Conservation (phyloP, 805 yeast genomes). For the Starmerella ratchasimensis region DNA sequence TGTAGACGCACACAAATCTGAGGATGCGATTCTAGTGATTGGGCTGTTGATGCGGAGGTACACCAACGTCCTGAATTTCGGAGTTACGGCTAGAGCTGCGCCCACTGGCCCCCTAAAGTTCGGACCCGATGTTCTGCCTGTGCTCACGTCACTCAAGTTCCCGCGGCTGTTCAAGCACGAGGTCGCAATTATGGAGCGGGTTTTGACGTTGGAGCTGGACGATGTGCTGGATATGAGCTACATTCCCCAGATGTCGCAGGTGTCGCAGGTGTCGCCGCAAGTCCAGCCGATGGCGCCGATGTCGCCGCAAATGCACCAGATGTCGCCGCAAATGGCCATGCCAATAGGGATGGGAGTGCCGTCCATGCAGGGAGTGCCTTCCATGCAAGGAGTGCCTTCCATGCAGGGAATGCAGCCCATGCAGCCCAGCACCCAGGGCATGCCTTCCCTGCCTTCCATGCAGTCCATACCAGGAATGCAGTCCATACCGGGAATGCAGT, state of each 20-base stretch:
- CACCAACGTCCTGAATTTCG: not conserved
- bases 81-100: slow-evolving; percentile 10
- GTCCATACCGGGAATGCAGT: too few species aligned
- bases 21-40: slow-evolving; percentile 12
- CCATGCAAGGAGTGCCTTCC: not conserved
- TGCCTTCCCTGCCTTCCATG: too few species aligned
- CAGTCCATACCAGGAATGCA: too few species aligned
- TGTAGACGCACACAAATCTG: slow-evolving; percentile 11
- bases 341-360: too few species aligned
- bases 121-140: not conserved
- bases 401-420: too few species aligned
- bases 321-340: too few species aligned
- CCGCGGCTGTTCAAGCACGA: slow-evolving; percentile 8
- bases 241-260: too few species aligned
- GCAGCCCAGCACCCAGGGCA: too few species aligned
- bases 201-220: slow-evolving; percentile 7
- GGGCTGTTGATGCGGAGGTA: slow-evolving; percentile 4
- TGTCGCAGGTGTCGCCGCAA: too few species aligned
- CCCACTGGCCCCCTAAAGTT: not conserved
- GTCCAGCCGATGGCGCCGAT: too few species aligned
- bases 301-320: too few species aligned
- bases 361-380: not conserved
- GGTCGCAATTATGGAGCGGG: slow-evolving; percentile 1
- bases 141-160: slow-evolving; percentile 4
- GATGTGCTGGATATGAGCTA: slow-evolving; percentile 1